Conservation (phyloP, 2,329 filamentous ascomycete genomes). For the Dactylellina haptotyla region DNA sequence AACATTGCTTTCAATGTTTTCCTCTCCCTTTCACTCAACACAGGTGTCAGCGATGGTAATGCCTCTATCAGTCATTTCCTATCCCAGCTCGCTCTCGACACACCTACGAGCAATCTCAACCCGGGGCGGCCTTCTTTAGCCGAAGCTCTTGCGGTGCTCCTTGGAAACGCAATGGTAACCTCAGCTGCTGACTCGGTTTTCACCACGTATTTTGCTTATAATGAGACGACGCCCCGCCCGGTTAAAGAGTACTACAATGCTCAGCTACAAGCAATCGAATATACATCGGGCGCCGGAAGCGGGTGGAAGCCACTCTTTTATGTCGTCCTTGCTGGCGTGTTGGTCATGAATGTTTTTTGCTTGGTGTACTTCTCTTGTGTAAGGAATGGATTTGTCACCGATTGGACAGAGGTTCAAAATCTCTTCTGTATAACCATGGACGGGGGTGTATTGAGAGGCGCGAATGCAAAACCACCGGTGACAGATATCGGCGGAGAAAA, state of each 20-base stretch:
- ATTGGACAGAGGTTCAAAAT: constrained; percentile 81
- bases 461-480: not conserved
- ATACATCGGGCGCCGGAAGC: constrained; percentile 73
- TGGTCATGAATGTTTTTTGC: constrained; percentile 74
- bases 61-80: constrained; percentile 71
- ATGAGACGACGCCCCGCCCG: constrained; percentile 52
- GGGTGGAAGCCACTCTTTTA: constrained; percentile 75
- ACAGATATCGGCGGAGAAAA: not conserved
- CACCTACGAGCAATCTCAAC: constrained; percentile 62
- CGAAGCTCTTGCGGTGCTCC: constrained; percentile 77
- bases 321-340: constrained; percentile 72
- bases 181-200: constrained; percentile 71
- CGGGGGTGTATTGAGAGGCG: constrained; percentile 26
- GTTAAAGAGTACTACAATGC: constrained; percentile 71
- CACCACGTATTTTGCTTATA: constrained; percentile 68
- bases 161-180: constrained; percentile 73
- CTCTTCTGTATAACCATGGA: constrained; percentile 66
- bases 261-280: constrained; percentile 72
- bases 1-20: constrained; percentile 14
- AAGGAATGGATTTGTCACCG: constrained; percentile 72
- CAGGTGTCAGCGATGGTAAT: constrained; percentile 68
- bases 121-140: constrained; percentile 72
- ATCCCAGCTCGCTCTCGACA: constrained; percentile 67
- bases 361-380: constrained; percentile 71
- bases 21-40: constrained; percentile 67